Conservation (phyloP, 1,284 basidiomycete genomes). For the Melampsora occidentalis region DNA sequence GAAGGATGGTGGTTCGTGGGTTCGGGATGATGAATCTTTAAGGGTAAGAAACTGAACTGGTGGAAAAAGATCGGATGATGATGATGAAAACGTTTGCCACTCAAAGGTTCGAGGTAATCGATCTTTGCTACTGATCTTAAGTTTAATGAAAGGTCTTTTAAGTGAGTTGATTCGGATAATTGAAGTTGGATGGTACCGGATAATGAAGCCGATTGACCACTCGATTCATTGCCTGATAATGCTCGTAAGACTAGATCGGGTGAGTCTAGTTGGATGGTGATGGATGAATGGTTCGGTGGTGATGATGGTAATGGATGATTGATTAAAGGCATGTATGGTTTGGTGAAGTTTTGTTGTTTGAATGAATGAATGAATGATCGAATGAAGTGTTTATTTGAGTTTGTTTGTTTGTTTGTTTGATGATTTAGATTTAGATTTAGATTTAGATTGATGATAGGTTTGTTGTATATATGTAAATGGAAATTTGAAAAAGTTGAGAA, state of each 20-base stretch:
- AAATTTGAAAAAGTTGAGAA: too few relatives aligned
- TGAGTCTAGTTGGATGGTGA: conserved; percentile 4
- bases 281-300: background rate
- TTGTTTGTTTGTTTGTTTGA: too few relatives aligned
- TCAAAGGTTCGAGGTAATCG: conserved; percentile 22
- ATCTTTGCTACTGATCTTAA: conserved; percentile 15
- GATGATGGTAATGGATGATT: background rate
- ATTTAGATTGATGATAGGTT: too few relatives aligned
- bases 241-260: conserved; percentile 19
- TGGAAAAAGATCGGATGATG: conserved; percentile 21
- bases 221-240: background rate
- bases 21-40: background rate
- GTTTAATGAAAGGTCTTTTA: conserved; percentile 34
- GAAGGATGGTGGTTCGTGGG: conserved; percentile 4
- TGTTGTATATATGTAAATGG: too few relatives aligned
- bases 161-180: conserved; percentile 26
- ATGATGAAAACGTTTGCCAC: conserved; percentile 36
- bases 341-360: too few relatives aligned
- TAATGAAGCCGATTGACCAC: conserved; percentile 1
- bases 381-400: too few relatives aligned
- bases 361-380: too few relatives aligned
- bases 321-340: too few relatives aligned
- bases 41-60: conserved; percentile 25
- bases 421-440: too few relatives aligned
- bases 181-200: conserved; percentile 17